Evolutionary conservation across 176 grass and related monocot genomes (phyloP).

Genomic region (Echinochloa phyllopogon): DNA sequence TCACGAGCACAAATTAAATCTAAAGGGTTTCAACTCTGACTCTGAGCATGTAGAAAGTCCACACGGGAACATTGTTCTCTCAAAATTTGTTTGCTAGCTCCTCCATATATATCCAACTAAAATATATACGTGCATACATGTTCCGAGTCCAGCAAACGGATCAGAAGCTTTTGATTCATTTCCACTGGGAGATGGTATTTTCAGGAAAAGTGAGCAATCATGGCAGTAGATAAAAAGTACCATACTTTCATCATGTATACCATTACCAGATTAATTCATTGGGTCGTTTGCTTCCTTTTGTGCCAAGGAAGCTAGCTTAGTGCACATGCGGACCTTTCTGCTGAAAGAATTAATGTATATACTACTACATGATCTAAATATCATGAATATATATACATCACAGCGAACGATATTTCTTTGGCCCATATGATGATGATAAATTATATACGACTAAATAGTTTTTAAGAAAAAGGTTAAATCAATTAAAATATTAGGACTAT

Average conservation of each 20-base stretch:
- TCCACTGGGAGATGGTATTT: conserved; percentile 41
- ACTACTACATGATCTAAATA: background rate
- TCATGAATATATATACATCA: background rate
- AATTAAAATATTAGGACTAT: background rate
- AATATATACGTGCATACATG: conserved; percentile 26
- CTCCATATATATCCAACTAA: background rate
- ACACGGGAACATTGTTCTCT: background rate
- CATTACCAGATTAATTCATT: conserved; percentile 47
- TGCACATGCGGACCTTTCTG: conserved; percentile 39
- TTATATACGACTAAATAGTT: background rate
- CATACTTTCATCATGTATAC: conserved; percentile 57
- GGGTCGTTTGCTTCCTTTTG: conserved; percentile 44
- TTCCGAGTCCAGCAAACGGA: conserved; percentile 29
- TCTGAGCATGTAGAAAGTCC: background rate
- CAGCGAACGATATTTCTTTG: background rate
- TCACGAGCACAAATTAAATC: background rate
- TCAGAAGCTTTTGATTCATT: conserved; percentile 25
- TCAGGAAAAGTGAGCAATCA: conserved; percentile 49
- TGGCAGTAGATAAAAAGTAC: conserved; percentile 57
- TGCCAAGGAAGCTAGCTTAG: conserved; percentile 59
- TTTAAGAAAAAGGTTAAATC: background rate
- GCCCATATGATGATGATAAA: background rate
- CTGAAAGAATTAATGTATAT: conserved; percentile 21
- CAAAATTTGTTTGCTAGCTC: background rate
- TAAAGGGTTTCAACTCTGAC: background rate